Base-by-base conservation (phyloP, 2,329 filamentous ascomycete genomes). In the Paecilomyces sp. region DNA sequence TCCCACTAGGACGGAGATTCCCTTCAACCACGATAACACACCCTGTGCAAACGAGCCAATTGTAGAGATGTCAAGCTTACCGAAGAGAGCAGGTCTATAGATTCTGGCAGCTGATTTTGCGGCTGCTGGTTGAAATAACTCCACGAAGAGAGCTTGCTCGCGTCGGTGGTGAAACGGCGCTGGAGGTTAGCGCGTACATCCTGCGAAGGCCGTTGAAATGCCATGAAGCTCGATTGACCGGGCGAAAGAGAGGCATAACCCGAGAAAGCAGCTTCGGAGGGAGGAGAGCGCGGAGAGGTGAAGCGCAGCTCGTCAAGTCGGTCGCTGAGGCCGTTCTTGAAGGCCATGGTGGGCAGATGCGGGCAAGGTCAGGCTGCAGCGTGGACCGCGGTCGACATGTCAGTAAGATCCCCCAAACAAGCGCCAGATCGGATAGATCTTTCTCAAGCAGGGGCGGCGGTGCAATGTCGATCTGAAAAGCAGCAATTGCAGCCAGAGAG, bases 111-210 rank as follows among this genome's bases (percentile, higher is more conserved):
- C 70, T 82, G 81, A 61, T 77, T 3, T 51, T n/a, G 74, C 57
- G 81, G 73, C 68, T 83, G 79, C 71, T 84, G 82, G 54, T 81
- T 84, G 70, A 92, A 78, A 62, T 85, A 83, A 60, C 83, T 85
- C 76, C 90, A 80, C 72, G 89, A 91, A 75, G 89, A 88, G 77
- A 93, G 80, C 83, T 92, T 84, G 77, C 91, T 83, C 78, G 90
- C 87, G 78, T 96, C 95, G 60, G 92, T 94, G 64, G 93, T 97
- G 78, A 97, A 97, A 72, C 93, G 89, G 71, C 93, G 88, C 76
- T 92, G 91, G 73, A 97, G 82, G 68, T 87, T 87, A 64, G 86
- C 85, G 75, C 92, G 87, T 65, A 84, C 84, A 71, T 96, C 91
- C 74, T 85, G 83, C 64, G 83, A 74, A 62, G 80, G 74, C 59